A percentile compares a stretch with the other conserved stretches of the same genome.
phyloP scores from a whole-genome alignment of 2,329 filamentous ascomycete genomes.

The Epichloe aotearoae region DNA sequence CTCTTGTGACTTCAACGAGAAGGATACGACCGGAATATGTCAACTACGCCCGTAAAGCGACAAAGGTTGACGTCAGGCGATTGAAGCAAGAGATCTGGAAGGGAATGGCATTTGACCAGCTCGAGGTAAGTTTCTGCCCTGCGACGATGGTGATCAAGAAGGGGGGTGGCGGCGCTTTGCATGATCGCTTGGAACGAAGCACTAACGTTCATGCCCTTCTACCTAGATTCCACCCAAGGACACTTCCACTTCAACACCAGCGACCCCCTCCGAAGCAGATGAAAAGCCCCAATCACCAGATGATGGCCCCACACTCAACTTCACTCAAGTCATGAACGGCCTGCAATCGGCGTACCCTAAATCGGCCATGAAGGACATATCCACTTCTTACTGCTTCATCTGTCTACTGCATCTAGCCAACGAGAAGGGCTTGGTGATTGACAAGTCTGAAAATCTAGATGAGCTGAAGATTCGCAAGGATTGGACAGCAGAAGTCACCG shows the following conservation, averaged over 20 bases:
- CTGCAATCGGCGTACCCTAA: conserved; percentile 77
- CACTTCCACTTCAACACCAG: neutral
- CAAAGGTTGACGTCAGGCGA: conserved; percentile 56
- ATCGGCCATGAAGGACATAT: conserved; percentile 82
- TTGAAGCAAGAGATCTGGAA: conserved; percentile 61
- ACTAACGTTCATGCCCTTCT: conserved; percentile 3
- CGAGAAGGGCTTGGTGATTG: conserved; percentile 75
- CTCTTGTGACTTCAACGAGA: conserved; percentile 51
- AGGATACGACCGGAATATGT: conserved; percentile 54
- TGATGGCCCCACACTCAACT: conserved; percentile 52
- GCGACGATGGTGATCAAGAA: neutral
- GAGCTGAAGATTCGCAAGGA: conserved; percentile 51
- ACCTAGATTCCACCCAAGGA: conserved; percentile 1
- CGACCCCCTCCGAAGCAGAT: conserved; percentile 17
- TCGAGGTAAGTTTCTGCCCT: conserved; percentile 30
- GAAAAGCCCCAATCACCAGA: conserved; percentile 19
- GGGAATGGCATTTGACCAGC: conserved; percentile 44
- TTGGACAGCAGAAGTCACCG: conserved; percentile 43
- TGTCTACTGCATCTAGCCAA: conserved; percentile 83
- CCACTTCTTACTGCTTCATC: conserved; percentile 88
- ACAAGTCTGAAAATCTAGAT: conserved; percentile 43
- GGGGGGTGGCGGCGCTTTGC: too few relatives aligned
- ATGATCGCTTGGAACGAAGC: neutral
- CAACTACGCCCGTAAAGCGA: conserved; percentile 55
- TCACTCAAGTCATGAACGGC: conserved; percentile 84